Evolutionary conservation across 306 rosid species (phyloP).

Genomic region (Nissolia schottii): DNA sequence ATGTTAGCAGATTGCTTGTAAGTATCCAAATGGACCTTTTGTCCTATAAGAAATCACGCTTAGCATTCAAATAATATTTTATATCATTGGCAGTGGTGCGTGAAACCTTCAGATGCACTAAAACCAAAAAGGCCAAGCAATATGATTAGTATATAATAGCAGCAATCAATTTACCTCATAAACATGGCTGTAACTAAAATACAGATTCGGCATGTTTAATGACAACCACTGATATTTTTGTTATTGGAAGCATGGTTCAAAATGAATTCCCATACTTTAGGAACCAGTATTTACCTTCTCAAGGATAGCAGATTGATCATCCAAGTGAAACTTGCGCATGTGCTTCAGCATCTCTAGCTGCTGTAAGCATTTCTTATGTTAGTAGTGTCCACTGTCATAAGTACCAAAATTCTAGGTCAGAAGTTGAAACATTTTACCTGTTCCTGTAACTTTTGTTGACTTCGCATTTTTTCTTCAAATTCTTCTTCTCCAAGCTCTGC

Average conservation of each 20-base stretch:
- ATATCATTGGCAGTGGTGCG: background rate
- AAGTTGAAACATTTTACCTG: slow-evolving; percentile 41
- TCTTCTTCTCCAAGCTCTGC: slow-evolving; percentile 78
- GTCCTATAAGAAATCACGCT: background rate
- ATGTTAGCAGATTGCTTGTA: background rate
- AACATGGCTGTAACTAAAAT: background rate
- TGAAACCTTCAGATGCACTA: background rate
- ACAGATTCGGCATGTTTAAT: background rate
- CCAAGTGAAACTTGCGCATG: slow-evolving; percentile 66
- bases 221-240: background rate
- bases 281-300: slow-evolving; percentile 51
- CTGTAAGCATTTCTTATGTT: slow-evolving; percentile 34
- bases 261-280: background rate
- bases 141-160: background rate
- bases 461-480: slow-evolving; percentile 51
- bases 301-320: slow-evolving; percentile 76
- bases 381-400: slow-evolving; percentile 1
- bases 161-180: background rate
- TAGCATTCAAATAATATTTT: background rate
- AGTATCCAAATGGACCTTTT: background rate
- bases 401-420: background rate
- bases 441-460: slow-evolving; percentile 51
- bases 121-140: background rate
- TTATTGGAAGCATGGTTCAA: background rate
- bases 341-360: slow-evolving; percentile 82